Evolutionary conservation across 164 flowering plant species (phyloP).

Genomic region (Stephania japonica): DNA sequence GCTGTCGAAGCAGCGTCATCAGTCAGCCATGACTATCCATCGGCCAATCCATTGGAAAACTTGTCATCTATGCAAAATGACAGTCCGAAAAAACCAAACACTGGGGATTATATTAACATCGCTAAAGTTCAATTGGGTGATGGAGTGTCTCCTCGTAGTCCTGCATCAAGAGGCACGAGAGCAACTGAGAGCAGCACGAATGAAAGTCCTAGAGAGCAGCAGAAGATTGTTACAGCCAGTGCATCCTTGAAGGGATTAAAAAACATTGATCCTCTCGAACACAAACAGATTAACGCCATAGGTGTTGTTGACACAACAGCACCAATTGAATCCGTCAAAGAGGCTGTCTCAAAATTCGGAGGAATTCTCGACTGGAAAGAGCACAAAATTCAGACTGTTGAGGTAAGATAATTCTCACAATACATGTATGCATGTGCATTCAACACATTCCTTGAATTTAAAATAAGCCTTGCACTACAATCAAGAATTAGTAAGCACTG

Average conservation of each 20-base stretch:
- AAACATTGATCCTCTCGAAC: conserved; percentile 9
- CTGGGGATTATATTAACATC: conserved; percentile 12
- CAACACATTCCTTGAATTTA: not conserved
- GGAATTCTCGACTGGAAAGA: conserved; percentile 90
- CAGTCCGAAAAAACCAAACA: conserved; percentile 8
- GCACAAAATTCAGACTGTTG: conserved; percentile 60
- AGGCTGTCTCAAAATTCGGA: conserved; percentile 86
- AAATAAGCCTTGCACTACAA: not conserved
- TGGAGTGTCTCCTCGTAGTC: not conserved
- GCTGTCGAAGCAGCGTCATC: not conserved
- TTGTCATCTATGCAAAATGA: not conserved
- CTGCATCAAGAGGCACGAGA: not conserved
- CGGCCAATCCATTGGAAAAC: not conserved
- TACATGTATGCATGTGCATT: not conserved
- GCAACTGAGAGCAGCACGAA: conserved; percentile 5
- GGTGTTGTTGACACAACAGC: conserved; percentile 55
- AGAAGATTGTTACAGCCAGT: not conserved
- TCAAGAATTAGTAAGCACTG: too few species aligned
- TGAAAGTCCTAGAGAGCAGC: not conserved
- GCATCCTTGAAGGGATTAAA: conserved; percentile 4
- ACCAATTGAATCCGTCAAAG: conserved; percentile 72
- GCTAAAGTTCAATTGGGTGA: conserved; percentile 6
- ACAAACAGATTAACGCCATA: conserved; percentile 11
- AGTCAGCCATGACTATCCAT: not conserved
- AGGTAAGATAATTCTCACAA: conserved; percentile 36